These are phyloP conservation scores for Coemansia sp. DNA, from an alignment of 192 early-diverging fungal species.

Conservation along the genomic window DNA sequence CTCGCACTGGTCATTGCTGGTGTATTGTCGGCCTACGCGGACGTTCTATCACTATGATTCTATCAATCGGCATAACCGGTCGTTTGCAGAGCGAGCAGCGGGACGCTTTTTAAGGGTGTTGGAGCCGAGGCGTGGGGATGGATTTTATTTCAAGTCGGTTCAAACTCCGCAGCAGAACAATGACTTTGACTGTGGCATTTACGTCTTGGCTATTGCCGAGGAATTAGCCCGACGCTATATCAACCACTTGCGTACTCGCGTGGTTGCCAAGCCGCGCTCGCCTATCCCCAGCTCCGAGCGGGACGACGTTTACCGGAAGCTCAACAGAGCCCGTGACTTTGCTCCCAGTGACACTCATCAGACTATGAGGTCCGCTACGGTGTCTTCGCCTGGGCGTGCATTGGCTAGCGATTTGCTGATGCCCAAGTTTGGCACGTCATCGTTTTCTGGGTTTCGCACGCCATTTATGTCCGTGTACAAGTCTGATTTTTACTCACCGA, in stretches of 20 bases:
- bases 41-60: slow-evolving; percentile 56
- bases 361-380: background rate
- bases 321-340: slow-evolving; percentile 23
- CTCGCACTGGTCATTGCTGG: slow-evolving; percentile 50
- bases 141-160: slow-evolving; percentile 55
- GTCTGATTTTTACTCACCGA: background rate
- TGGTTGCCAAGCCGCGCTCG: background rate
- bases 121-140: slow-evolving; percentile 37
- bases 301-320: slow-evolving; percentile 9
- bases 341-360: background rate
- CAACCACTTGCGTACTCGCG: slow-evolving; percentile 22
- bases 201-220: slow-evolving; percentile 51
- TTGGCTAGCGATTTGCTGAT: slow-evolving; percentile 46
- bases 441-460: slow-evolving; percentile 36
- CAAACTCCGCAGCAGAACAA: slow-evolving; percentile 57
- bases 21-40: slow-evolving; percentile 49
- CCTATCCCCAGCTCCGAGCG: background rate
- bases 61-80: slow-evolving; percentile 41
- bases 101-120: slow-evolving; percentile 43
- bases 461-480: slow-evolving; percentile 14
- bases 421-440: slow-evolving; percentile 22
- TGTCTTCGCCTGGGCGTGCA: slow-evolving; percentile 22
- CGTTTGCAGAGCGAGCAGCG: slow-evolving; percentile 51
- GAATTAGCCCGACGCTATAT: slow-evolving; percentile 47
- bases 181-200: slow-evolving; percentile 51